Conservation (phyloP, 1,284 basidiomycete species). For the Uromyces viciae-fabae region DNA sequence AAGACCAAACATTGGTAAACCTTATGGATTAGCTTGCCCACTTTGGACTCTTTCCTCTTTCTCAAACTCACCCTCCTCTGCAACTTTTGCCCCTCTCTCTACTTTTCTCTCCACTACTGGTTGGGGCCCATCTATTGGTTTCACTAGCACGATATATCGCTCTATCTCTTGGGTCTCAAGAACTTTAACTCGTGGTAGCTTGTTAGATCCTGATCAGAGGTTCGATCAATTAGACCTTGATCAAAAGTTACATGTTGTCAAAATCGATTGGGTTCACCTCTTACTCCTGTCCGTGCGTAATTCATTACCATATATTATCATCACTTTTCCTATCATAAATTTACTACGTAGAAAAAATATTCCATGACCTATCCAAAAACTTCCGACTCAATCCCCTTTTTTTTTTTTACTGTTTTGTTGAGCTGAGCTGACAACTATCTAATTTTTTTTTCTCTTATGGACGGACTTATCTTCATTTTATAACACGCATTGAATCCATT, state of each 20-base stretch:
- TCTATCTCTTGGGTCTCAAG: constrained; percentile 32
- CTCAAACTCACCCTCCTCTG: background rate
- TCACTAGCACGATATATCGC: background rate
- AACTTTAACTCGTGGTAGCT: background rate
- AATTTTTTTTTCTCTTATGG: too few species aligned
- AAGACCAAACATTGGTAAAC: constrained; percentile 12
- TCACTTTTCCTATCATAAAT: background rate
- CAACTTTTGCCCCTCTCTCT: background rate
- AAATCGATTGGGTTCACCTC: constrained; percentile 42
- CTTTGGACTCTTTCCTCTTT: constrained; percentile 22
- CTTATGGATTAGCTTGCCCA: constrained; percentile 28
- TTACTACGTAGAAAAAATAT: too few species aligned
- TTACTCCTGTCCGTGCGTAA: constrained; percentile 34
- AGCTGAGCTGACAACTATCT: too few species aligned
- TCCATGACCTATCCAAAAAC: too few species aligned
- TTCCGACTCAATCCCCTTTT: background rate
- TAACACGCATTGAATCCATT: background rate
- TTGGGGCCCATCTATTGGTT: constrained; percentile 11
- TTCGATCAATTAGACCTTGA: constrained; percentile 38
- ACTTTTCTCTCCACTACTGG: constrained; percentile 14
- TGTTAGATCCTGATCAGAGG: constrained; percentile 33
- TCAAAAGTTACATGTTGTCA: constrained; percentile 28
- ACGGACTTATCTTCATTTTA: background rate
- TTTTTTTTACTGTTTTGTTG: too few species aligned
- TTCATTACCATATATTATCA: background rate